Evolutionary conservation across 2,329 filamentous ascomycete genomes (phyloP).

Genomic region (Rhinocladiella similis): DNA sequence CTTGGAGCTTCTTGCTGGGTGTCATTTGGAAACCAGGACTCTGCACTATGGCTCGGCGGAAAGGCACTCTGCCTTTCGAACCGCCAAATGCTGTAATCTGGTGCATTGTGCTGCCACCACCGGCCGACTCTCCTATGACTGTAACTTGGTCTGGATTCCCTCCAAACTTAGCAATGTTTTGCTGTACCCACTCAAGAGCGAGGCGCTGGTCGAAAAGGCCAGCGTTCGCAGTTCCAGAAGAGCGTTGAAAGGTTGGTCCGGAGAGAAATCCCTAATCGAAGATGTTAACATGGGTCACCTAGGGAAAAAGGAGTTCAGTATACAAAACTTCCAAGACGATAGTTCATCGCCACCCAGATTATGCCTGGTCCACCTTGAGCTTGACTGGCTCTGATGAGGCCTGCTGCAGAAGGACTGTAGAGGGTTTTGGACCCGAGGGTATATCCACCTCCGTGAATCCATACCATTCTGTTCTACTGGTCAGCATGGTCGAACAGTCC

Average conservation of each 20-base stretch:
- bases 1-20: slow-evolving; percentile 37
- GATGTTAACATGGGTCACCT: not conserved
- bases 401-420: slow-evolving; percentile 36
- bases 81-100: slow-evolving; percentile 56
- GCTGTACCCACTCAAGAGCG: slow-evolving; percentile 56
- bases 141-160: slow-evolving; percentile 53
- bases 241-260: slow-evolving; percentile 42
- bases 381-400: slow-evolving; percentile 44
- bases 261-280: slow-evolving; percentile 40
- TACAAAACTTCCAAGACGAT: slow-evolving; percentile 49
- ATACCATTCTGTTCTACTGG: slow-evolving; percentile 29
- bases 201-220: slow-evolving; percentile 56
- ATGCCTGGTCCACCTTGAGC: slow-evolving; percentile 40
- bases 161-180: slow-evolving; percentile 56
- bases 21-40: slow-evolving; percentile 45
- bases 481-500: slow-evolving; percentile 22
- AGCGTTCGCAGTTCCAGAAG: slow-evolving; percentile 44
- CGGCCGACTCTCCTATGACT: slow-evolving; percentile 53
- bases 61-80: slow-evolving; percentile 29
- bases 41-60: slow-evolving; percentile 45
- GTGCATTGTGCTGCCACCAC: slow-evolving; percentile 55
- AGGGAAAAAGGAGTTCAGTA: not conserved
- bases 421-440: slow-evolving; percentile 40
- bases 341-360: slow-evolving; percentile 50
- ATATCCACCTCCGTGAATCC: slow-evolving; percentile 52